Base-by-base conservation (phyloP, 2,329 filamentous ascomycete species). In the Colletotrichum sublineola region DNA sequence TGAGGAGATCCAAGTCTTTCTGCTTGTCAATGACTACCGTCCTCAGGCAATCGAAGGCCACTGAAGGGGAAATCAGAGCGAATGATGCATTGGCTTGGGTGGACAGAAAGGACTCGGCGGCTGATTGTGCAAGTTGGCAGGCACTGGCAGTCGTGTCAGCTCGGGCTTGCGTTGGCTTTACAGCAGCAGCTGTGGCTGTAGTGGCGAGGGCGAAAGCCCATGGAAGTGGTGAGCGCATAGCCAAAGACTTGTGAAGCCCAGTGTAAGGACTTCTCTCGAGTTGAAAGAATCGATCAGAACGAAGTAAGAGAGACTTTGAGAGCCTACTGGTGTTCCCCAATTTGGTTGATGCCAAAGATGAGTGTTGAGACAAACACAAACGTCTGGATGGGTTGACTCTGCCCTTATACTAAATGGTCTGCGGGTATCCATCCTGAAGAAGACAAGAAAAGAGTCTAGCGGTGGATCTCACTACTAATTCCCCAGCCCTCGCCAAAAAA, bases 1-100 rank as follows among this genome's bases (percentile, higher is more conserved):
- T 67, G 8, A 77, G 68, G 15, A 77, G 67, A 15, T 68, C 71
- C 14, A 68, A 12, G 42, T 74, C 64, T 2, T 38, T 56, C 33
- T 66, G 58, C 33, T 66, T 68, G 18, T 73, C 68, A 9, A 74
- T 56, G 9, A 63, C 58, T 8, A 77, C 46, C 1, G 74, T 71
- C 5, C 67, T 68, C 12, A 75, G 24, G 48, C 75, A 77, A 12
- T 55, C 67, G 29, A 55, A 61, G 4, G 70, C 70, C 18, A 73
- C n/a, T 4, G 70, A 69, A 20, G 70, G 70, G 18, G 29, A 14
- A 9, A 73, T 38, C 2, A 4, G 20, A 7, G 55, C 70, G 9
- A 11, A 40, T 0, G 60, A 55, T 6, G 58, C 65, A 9, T 31
- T 40, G 3, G 57, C 50, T 4, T n/a, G 52, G 4, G 36, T 52